A percentile compares a stretch with the other conserved stretches of the same genome.
phyloP scores from a whole-genome alignment of 768 basidiomycete species.

The Suillus paluster region DNA sequence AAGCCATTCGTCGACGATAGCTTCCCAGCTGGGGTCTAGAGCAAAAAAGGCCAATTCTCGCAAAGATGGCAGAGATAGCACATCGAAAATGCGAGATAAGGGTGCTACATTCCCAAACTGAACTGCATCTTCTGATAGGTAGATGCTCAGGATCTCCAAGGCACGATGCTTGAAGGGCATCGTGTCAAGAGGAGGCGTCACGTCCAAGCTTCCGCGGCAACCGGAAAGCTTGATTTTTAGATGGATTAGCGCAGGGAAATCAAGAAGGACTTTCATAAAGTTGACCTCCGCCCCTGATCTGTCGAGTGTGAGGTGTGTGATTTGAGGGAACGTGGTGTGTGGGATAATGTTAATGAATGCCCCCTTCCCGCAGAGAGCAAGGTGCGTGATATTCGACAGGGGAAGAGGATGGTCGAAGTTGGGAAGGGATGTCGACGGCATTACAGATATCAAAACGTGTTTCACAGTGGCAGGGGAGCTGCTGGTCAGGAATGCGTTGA shows the following conservation, averaged over 20 bases:
- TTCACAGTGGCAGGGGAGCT: conserved; percentile 17
- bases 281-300: conserved; percentile 3
- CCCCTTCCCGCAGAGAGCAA: conserved; percentile 20
- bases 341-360: conserved; percentile 21
- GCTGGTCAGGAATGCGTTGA: conserved; percentile 21
- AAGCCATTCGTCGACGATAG: conserved; percentile 16
- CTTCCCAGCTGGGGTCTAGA: neutral
- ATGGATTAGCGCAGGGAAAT: conserved; percentile 20
- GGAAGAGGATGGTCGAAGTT: neutral
- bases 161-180: conserved; percentile 9
- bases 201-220: conserved; percentile 14
- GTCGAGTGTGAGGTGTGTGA: conserved; percentile 31
- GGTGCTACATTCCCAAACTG: conserved; percentile 22
- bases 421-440: conserved; percentile 13
- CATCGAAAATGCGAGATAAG: conserved; percentile 24
- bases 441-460: conserved; percentile 23
- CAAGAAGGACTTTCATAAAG: conserved; percentile 21
- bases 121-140: conserved; percentile 25
- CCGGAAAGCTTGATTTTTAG: conserved; percentile 20
- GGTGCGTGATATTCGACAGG: conserved; percentile 20
- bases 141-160: conserved; percentile 19
- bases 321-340: conserved; percentile 16
- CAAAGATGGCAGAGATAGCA: conserved; percentile 24
- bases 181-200: conserved; percentile 13
- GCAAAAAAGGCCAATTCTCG: conserved; percentile 19